Evolutionary conservation across 2,329 filamentous ascomycete species (phyloP), one percentile per base, ranked within the genome.

Genomic region (Lasiodiplodia theobromae): DNA sequence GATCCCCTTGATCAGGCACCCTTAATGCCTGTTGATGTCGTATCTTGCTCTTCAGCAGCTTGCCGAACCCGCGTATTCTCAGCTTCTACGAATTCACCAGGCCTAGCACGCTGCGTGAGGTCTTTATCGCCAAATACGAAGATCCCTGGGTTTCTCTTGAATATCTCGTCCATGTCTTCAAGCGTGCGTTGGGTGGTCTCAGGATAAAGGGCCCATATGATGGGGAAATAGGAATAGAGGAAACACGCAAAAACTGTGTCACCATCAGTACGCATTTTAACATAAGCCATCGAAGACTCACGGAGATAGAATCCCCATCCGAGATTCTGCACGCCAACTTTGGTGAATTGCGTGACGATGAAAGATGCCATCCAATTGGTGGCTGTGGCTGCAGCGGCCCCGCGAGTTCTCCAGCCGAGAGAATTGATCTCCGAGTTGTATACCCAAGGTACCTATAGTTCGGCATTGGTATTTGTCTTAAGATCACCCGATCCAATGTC

Each of bases 311-410:
- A 83, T 0, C 74, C 75, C 81, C 82, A 84, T 5, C 73, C 71
- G 1, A 84, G 72, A 68, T 80, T 78, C 38, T 82, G 75, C 23
- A 82, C 76, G 0, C 80, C 82, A 3, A 78, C 74, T 66, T 82
- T 82, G n/a, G 82, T 84, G 70, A 82, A 82, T 70, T 84, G 81
- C 0, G 79, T 79, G 8, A 82, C 80, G 7, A 81, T 78, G 65
- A 83, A 84, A 8, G 80, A 80, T 44, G 76, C 75, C 10, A 83
- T 72, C 82, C 82, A 84, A 69, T 84, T 83, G 1, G 81, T 82
- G 0, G 81, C 80, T 1, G 82, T 83, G 0, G 81, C 82, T 0
- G 81, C 82, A 2, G 81, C 82, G 1, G 82, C 82, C 10, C 82
- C 82, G 34, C 79, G 79, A 4, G 80, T 80, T 4, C 81, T 72